phyloP scores from a whole-genome alignment of 805 yeast species.

The Wickerhamomyces hampshirensis region DNA sequence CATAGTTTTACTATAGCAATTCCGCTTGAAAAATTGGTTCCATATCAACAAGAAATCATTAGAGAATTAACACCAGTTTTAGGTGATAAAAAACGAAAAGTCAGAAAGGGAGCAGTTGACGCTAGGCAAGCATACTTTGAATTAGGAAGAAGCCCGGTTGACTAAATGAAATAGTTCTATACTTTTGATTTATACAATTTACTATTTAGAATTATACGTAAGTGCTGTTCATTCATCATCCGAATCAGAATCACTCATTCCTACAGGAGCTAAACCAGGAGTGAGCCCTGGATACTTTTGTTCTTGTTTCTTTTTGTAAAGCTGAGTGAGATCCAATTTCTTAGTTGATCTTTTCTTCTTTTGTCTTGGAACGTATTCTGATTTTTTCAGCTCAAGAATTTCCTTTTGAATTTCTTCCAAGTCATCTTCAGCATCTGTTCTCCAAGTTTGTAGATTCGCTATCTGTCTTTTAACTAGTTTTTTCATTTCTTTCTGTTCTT shows the following conservation, averaged over 20 bases:
- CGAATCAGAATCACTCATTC: constrained; percentile 50
- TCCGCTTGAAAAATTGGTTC: constrained; percentile 38
- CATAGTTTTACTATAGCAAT: constrained; percentile 37
- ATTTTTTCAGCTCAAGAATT: constrained; percentile 38
- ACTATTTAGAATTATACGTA: too few relatives aligned
- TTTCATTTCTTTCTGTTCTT: constrained; percentile 32
- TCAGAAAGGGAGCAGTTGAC: constrained; percentile 73
- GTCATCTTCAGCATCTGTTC: constrained; percentile 35
- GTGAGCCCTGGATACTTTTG: constrained; percentile 58
- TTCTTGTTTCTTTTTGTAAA: constrained; percentile 26
- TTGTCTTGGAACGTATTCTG: constrained; percentile 27
- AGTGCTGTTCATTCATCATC: constrained; percentile 20
- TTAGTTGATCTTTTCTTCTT: constrained; percentile 20
- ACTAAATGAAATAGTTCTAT: constrained; percentile 13
- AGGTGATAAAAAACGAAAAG: constrained; percentile 69
- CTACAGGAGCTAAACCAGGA: constrained; percentile 85
- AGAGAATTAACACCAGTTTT: constrained; percentile 44
- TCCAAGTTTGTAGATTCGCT: constrained; percentile 37
- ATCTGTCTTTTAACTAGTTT: constrained; percentile 33
- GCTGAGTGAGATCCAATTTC: constrained; percentile 25
- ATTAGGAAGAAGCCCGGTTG: constrained; percentile 32
- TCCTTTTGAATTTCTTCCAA: constrained; percentile 36
- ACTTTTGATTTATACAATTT: too few relatives aligned
- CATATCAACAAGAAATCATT: constrained; percentile 43
- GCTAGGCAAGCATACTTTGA: constrained; percentile 77